Evolutionary conservation across 2,329 filamentous ascomycete genomes (phyloP).

Genomic region (Aureobasidium sp.): DNA sequence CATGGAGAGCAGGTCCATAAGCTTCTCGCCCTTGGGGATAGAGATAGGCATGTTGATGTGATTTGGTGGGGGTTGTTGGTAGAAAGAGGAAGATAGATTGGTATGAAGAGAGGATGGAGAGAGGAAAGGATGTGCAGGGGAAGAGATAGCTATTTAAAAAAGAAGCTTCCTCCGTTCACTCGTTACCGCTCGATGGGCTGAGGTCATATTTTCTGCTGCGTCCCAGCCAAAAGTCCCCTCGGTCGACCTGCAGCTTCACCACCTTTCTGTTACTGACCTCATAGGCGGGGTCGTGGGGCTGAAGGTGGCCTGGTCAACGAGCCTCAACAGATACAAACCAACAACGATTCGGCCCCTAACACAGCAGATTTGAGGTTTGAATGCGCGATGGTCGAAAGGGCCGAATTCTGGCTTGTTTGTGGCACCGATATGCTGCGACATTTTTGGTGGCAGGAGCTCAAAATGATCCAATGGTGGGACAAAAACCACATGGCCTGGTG

Average conservation of each 20-base stretch:
- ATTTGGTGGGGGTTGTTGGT: constrained; percentile 6
- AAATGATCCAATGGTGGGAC: not conserved
- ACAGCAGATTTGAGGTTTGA: not conserved
- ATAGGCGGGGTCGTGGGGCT: constrained; percentile 14
- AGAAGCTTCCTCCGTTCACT: not conserved
- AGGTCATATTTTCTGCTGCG: constrained; percentile 4
- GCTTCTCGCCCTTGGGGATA: constrained; percentile 43
- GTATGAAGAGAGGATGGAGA: constrained; percentile 8
- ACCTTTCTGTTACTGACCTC: constrained; percentile 2
- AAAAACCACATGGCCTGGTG: not conserved
- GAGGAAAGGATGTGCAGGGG: not conserved
- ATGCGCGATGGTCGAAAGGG: not conserved
- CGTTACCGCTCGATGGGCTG: constrained; percentile 1
- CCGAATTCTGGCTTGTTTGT: not conserved
- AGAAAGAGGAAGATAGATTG: constrained; percentile 1
- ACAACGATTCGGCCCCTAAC: not conserved
- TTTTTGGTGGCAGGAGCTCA: not conserved
- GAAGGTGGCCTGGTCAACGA: constrained; percentile 5
- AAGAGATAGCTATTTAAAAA: constrained; percentile 2
- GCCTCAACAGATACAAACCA: constrained; percentile 12
- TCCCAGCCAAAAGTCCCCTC: not conserved
- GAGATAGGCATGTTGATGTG: constrained; percentile 18
- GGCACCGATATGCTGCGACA: not conserved
- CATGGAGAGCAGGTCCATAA: constrained; percentile 48
- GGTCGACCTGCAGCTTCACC: not conserved